Base-by-base conservation (phyloP, 164 flowering plant genomes). In the Hamamelis virginiana region DNA sequence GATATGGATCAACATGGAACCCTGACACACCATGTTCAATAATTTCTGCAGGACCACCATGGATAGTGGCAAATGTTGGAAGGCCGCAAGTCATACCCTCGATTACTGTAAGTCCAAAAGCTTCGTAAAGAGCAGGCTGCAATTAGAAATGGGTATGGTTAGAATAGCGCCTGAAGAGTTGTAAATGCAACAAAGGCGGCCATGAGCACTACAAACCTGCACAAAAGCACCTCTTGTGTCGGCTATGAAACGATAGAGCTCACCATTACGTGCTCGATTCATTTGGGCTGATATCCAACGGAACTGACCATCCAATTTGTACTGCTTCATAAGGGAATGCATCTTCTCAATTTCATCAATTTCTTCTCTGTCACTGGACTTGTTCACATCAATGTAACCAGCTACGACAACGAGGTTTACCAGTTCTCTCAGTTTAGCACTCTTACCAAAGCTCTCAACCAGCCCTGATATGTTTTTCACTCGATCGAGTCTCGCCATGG, bases 61-160 rank as follows among this genome's bases (percentile, higher is more conserved):
- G 97, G 72, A 86, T 84, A 59, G 99, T 95, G 61, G 99, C 99
- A 80, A 95, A 91, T 68, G 97, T 91, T 22, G 99, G 99, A 48
- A 95, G 97, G 26, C 97, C 99, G 82, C 92, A 90, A n/a, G 91
- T 85, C 99, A 95, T 95, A 56, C 93, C 94, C 78, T 95, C 99
- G 75, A 95, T 92, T 23, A 95, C 99, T 9, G 99, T 95, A 53
- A 95, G 93, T 47, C 99, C 99, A 82, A 95, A 95, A 15, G 89
- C 99, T 82, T 95, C 99, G 65, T 90, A 95, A 23, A 92, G 76
- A 11, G 97, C 99, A 76, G 99, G 97, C 99, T 95, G 86, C 74
- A 73, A 66, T 2, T 4, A 52, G 22, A 9, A 11, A 66, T 55
- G 69, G 57, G 25, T 1, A 55, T 14, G 27, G 27, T 33, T 61